Evolutionary conservation across 495 filamentous ascomycete species (phyloP).

Genomic region (Penicillium robsamsonii): DNA sequence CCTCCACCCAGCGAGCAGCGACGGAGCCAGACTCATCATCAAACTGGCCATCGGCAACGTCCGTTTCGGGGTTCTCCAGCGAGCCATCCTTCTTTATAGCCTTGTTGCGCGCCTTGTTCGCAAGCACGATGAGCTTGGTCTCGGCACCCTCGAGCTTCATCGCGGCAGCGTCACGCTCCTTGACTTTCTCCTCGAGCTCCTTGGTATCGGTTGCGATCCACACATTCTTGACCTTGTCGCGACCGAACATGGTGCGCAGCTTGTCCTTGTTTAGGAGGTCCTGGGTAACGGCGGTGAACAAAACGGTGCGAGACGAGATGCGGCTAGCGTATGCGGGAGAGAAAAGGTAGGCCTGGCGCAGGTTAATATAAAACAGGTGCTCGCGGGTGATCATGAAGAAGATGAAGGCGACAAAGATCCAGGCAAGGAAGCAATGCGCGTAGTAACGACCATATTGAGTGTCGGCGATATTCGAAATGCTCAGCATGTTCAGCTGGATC

Average conservation of each 20-base stretch:
- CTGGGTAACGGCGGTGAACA: conserved; percentile 82
- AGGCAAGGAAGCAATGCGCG: conserved; percentile 70
- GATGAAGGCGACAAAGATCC: conserved; percentile 81
- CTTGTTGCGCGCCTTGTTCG: conserved; percentile 75
- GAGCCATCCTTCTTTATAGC: conserved; percentile 65
- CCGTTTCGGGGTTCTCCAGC: conserved; percentile 36
- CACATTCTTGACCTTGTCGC: conserved; percentile 69
- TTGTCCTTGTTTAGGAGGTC: conserved; percentile 70
- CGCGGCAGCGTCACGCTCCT: conserved; percentile 78
- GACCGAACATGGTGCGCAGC: conserved; percentile 75
- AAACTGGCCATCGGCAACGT: conserved; percentile 48
- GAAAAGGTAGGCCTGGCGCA: conserved; percentile 91
- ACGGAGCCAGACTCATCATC: conserved; percentile 68
- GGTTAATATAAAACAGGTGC: conserved; percentile 89
- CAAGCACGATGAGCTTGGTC: conserved; percentile 78
- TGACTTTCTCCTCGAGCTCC: conserved; percentile 79
- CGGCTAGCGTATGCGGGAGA: conserved; percentile 84
- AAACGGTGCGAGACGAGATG: conserved; percentile 89
- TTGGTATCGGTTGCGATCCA: conserved; percentile 83
- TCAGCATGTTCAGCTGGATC: conserved; percentile 74
- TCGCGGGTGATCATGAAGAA: conserved; percentile 89
- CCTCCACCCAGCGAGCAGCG: conserved; percentile 74
- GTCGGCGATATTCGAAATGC: conserved; percentile 65
- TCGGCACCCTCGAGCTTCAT: conserved; percentile 87
- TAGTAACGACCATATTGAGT: conserved; percentile 61